Evolutionary conservation across 495 filamentous ascomycete genomes (phyloP).

Genomic region (Haplographium delicatum): DNA sequence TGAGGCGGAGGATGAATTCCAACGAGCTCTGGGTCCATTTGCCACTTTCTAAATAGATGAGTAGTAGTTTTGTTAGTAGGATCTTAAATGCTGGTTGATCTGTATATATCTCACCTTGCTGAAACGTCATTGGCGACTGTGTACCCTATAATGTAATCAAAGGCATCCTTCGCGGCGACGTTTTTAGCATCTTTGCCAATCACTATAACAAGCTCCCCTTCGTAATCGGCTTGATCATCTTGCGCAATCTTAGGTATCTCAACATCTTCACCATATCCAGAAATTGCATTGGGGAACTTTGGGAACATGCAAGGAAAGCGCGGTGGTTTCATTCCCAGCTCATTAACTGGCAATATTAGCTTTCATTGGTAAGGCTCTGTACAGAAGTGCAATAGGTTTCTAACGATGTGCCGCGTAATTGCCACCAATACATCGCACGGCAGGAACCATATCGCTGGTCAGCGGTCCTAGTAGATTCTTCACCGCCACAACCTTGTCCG

Average conservation of each 20-base stretch:
- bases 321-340: slow-evolving; percentile 40
- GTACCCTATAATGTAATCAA: slow-evolving; percentile 42
- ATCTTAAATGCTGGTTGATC: background rate
- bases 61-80: too few species aligned
- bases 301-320: slow-evolving; percentile 45
- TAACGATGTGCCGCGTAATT: slow-evolving; percentile 35
- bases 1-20: slow-evolving; percentile 17
- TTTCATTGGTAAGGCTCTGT: background rate
- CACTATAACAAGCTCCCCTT: slow-evolving; percentile 31
- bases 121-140: slow-evolving; percentile 44
- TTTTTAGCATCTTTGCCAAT: slow-evolving; percentile 42
- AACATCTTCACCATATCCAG: slow-evolving; percentile 12
- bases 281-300: slow-evolving; percentile 39
- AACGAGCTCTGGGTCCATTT: slow-evolving; percentile 33
- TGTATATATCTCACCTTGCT: slow-evolving; percentile 15
- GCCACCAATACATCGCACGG: slow-evolving; percentile 29
- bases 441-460: background rate
- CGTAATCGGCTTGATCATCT: slow-evolving; percentile 16
- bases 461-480: background rate
- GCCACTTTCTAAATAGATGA: slow-evolving; percentile 33
- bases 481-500: background rate
- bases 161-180: slow-evolving; percentile 34
- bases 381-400: background rate
- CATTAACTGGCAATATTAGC: slow-evolving; percentile 31
- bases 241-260: slow-evolving; percentile 19